phyloP scores from a whole-genome alignment of 1,284 basidiomycete species.

The Ceratobasidium sp. region DNA sequence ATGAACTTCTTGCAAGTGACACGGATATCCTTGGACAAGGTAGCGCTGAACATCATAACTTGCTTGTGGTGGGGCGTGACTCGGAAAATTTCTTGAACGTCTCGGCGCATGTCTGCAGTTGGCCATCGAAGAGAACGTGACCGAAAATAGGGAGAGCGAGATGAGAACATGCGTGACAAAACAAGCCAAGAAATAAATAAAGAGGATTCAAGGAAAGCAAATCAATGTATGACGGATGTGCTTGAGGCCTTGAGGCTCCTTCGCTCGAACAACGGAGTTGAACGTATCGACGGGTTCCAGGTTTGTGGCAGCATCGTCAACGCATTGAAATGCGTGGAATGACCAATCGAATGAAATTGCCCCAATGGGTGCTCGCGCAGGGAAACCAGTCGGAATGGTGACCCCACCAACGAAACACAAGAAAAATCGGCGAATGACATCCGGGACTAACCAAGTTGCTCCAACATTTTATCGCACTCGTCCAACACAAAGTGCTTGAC shows the following conservation, averaged over 20 bases:
- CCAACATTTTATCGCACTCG: slow-evolving; percentile 99
- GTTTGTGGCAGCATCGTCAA: slow-evolving; percentile 36
- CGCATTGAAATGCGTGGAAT: slow-evolving; percentile 28
- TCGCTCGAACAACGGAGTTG: slow-evolving; percentile 16
- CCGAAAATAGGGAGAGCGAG: slow-evolving; percentile 59
- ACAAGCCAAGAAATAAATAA: slow-evolving; percentile 61
- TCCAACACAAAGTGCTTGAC: slow-evolving; percentile 99
- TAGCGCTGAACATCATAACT: slow-evolving; percentile 99
- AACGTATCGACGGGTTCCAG: slow-evolving; percentile 21
- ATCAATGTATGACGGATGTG: slow-evolving; percentile 37
- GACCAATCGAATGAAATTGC: slow-evolving; percentile 32
- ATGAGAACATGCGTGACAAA: slow-evolving; percentile 43
- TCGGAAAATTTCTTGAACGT: slow-evolving; percentile 99
- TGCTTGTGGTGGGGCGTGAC: slow-evolving; percentile 99
- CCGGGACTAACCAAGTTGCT: slow-evolving; percentile 76
- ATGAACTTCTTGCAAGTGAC: slow-evolving; percentile 99
- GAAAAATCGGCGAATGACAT: slow-evolving; percentile 40
- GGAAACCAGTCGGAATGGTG: slow-evolving; percentile 40
- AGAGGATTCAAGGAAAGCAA: slow-evolving; percentile 31
- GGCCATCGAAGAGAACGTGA: slow-evolving; percentile 37
- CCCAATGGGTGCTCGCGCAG: slow-evolving; percentile 14
- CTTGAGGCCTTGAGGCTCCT: slow-evolving; percentile 24
- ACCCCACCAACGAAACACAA: slow-evolving; percentile 38
- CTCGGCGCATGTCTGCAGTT: slow-evolving; percentile 95
- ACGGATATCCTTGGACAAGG: slow-evolving; percentile 95